Conservation (phyloP, 805 yeast species). For the Candida incommunis region DNA sequence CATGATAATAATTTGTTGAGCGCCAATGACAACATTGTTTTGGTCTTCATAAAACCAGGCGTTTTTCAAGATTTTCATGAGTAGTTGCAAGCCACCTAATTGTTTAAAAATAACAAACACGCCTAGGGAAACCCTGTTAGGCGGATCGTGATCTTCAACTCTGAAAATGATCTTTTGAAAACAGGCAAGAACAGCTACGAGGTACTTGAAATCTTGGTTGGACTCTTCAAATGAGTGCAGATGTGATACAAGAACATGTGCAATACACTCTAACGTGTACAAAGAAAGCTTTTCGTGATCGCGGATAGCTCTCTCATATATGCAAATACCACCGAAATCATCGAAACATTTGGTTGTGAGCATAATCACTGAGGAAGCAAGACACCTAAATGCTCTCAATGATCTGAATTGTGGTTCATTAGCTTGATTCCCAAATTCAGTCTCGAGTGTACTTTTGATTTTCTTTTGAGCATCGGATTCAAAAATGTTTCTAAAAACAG, state of each 20-base stretch:
- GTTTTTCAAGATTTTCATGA: slow-evolving; percentile 11
- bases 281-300: not conserved
- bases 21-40: slow-evolving; percentile 4
- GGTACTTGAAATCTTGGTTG: not conserved
- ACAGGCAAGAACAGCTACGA: not conserved
- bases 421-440: slow-evolving; percentile 4
- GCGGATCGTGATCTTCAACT: not conserved
- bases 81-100: slow-evolving; percentile 14
- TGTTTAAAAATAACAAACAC: slow-evolving; percentile 18
- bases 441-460: slow-evolving; percentile 10
- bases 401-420: slow-evolving; percentile 4
- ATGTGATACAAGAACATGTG: slow-evolving; percentile 1
- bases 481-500: slow-evolving; percentile 2
- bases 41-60: slow-evolving; percentile 9
- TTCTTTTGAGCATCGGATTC: slow-evolving; percentile 9
- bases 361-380: slow-evolving; percentile 3
- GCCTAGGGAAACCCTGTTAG: slow-evolving; percentile 2
- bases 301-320: slow-evolving; percentile 1
- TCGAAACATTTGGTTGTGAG: not conserved
- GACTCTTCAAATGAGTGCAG: not conserved
- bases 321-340: not conserved
- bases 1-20: slow-evolving; percentile 12
- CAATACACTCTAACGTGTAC: slow-evolving; percentile 1
- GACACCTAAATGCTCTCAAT: slow-evolving; percentile 9
- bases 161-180: slow-evolving; percentile 1